These are phyloP conservation scores for Polymyxa betae DNA, from an alignment of 208 protist genomes.

Conservation along the genomic window DNA sequence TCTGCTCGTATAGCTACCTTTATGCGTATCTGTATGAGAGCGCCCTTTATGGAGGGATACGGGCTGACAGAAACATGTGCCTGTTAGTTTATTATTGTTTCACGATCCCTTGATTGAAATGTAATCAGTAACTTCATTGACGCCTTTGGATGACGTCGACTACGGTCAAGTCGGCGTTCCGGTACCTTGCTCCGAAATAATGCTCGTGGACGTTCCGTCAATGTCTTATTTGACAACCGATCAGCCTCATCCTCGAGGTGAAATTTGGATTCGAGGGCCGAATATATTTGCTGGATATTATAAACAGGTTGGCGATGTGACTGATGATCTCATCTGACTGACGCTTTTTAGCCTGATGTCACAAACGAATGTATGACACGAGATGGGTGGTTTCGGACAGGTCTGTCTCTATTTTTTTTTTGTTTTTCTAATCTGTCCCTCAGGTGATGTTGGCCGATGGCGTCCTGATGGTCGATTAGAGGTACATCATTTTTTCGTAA, in stretches of 20 bases:
- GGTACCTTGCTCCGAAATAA: slow-evolving; percentile 39
- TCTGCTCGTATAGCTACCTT: not conserved
- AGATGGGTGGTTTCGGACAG: slow-evolving; percentile 29
- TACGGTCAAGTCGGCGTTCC: slow-evolving; percentile 26
- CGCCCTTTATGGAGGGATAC: slow-evolving; percentile 52
- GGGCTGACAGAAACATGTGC: slow-evolving; percentile 60
- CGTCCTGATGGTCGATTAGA: slow-evolving; percentile 3
- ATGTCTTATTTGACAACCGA: slow-evolving; percentile 43
- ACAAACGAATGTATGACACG: not conserved
- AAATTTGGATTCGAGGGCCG: slow-evolving; percentile 44
- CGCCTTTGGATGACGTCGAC: slow-evolving; percentile 5
- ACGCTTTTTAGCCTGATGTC: not conserved
- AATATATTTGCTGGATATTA: slow-evolving; percentile 15
- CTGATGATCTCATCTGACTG: not conserved
- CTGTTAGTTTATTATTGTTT: not conserved
- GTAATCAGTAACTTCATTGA: not conserved
- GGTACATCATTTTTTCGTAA: not conserved
- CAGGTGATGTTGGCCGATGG: slow-evolving; percentile 10
- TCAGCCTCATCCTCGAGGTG: slow-evolving; percentile 4
- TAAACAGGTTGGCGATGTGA: not conserved
- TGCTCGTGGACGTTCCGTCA: slow-evolving; percentile 39
- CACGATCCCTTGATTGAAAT: not conserved
- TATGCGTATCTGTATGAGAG: slow-evolving; percentile 27
- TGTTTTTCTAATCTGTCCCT: not conserved
- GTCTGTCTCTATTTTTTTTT: not conserved